Evolutionary conservation across 108 stramenopile genomes (phyloP).

Genomic region (Skeletonema potamos): DNA sequence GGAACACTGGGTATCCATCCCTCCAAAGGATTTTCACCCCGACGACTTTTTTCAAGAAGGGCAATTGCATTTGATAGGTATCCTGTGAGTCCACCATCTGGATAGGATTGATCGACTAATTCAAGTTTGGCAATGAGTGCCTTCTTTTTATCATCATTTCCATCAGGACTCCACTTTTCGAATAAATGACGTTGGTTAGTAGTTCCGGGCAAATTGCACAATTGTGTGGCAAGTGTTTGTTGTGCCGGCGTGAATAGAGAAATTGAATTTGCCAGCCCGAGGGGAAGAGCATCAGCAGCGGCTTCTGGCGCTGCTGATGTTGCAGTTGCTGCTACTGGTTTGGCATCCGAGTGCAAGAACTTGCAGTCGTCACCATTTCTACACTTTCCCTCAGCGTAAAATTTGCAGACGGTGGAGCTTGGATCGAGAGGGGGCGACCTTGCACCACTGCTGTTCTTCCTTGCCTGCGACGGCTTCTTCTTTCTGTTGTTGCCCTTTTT

Average conservation of each 20-base stretch:
- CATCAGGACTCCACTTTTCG: conserved; percentile 38
- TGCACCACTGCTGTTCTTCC: not conserved
- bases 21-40: conserved; percentile 94
- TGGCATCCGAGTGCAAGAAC: conserved; percentile 11
- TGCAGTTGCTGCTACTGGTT: not conserved
- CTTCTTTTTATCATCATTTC: conserved; percentile 24
- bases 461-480: not conserved
- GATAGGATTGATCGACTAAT: conserved; percentile 62
- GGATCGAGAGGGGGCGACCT: not conserved
- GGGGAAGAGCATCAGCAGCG: conserved; percentile 9
- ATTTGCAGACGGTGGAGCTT: conserved; percentile 15
- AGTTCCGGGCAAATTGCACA: conserved; percentile 42
- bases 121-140: conserved; percentile 59
- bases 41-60: conserved; percentile 50
- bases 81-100: conserved; percentile 52
- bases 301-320: not conserved
- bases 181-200: conserved; percentile 64
- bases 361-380: conserved; percentile 16
- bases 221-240: conserved; percentile 39
- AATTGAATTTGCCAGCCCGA: conserved; percentile 23
- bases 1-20: conserved; percentile 93
- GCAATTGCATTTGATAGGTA: conserved; percentile 69
- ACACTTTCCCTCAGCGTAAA: conserved; percentile 17
- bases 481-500: conserved; percentile 11
- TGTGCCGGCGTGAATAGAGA: conserved; percentile 38